Conservation (phyloP, 2,329 filamentous ascomycete species). For the Neopestalotiopsis rosae region DNA sequence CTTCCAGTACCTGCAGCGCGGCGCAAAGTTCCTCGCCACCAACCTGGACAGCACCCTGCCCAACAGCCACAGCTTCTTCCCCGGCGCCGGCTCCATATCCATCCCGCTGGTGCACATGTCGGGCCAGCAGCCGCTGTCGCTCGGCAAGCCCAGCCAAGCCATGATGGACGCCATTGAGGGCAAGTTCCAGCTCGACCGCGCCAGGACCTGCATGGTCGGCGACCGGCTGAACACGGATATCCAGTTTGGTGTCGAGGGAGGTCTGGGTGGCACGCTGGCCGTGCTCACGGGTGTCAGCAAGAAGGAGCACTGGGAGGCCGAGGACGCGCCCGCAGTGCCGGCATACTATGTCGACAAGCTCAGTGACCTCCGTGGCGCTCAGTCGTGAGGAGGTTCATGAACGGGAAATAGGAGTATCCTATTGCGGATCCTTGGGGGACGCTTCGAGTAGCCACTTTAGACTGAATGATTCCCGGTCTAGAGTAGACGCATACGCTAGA, state of each 20-base stretch:
- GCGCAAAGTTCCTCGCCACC: slow-evolving; percentile 88
- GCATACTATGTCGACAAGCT: slow-evolving; percentile 84
- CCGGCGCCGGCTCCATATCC: slow-evolving; percentile 84
- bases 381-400: neutral
- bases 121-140: slow-evolving; percentile 70
- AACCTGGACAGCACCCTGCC: slow-evolving; percentile 93
- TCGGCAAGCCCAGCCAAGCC: slow-evolving; percentile 95
- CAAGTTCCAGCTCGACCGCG: slow-evolving; percentile 87
- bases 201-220: slow-evolving; percentile 91
- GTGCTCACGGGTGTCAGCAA: slow-evolving; percentile 90
- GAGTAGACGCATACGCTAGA: neutral
- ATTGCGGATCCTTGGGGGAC: neutral
- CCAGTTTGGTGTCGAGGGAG: slow-evolving; percentile 89
- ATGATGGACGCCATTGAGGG: slow-evolving; percentile 99
- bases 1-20: slow-evolving; percentile 82
- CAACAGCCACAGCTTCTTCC: slow-evolving; percentile 81
- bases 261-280: slow-evolving; percentile 86
- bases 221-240: slow-evolving; percentile 96
- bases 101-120: slow-evolving; percentile 79
- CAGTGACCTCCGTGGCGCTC: slow-evolving; percentile 68
- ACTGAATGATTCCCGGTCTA: neutral
- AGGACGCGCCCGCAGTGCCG: slow-evolving; percentile 73
- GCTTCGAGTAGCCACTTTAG: neutral
- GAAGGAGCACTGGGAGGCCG: slow-evolving; percentile 80
- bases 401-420: neutral